Base-by-base conservation (phyloP, 441 rosid species). In the Omphalea diandra region DNA sequence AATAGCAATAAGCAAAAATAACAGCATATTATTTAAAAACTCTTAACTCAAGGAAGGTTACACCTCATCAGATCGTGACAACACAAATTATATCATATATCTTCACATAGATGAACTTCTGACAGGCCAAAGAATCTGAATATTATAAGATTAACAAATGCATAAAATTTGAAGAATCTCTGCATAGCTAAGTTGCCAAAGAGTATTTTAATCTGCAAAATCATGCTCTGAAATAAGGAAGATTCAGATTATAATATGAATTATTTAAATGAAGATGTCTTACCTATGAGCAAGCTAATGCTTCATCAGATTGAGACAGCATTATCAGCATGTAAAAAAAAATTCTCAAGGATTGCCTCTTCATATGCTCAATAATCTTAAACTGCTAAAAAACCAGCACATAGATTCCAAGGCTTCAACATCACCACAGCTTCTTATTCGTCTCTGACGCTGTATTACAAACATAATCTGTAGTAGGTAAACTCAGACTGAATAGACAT, bases 41-140 rank as follows among this genome's bases (percentile, higher is more conserved):
- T 46, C 62, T 60, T 46, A 54, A 72, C 52, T 63, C 70, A 73
- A 59, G 36, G 53, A 72, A 65, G 38, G 59, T 55, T 15, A 47
- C 26, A 46, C 43, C 31, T 66, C 43, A 56, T 67, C 59, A 61
- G 65, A 41, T 60, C 11, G 60, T 74, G 75, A 60, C 71, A 74
- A 67, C 63, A 64, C 12, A 50, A 29, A 22, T 47, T 53, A 33
- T 54, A 46, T 65, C 27, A 4, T 49, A n/a, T 60, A 49, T 20
- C 31, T 67, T 62, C 49, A 29, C 24, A 8, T 7, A 10, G 40
- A 60, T 70, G 38, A 36, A 40, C 67, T 2, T 50, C 20, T 11
- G 8, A 68, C 7, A 36, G 18, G 56, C 52, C 53, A 59, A 72
- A 74, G 81, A 73, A 79, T 77, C 77, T 73, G 35, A 67, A 41